Evolutionary conservation across 1,284 basidiomycete species (phyloP).

Genomic region (Apiotrichum porosum): DNA sequence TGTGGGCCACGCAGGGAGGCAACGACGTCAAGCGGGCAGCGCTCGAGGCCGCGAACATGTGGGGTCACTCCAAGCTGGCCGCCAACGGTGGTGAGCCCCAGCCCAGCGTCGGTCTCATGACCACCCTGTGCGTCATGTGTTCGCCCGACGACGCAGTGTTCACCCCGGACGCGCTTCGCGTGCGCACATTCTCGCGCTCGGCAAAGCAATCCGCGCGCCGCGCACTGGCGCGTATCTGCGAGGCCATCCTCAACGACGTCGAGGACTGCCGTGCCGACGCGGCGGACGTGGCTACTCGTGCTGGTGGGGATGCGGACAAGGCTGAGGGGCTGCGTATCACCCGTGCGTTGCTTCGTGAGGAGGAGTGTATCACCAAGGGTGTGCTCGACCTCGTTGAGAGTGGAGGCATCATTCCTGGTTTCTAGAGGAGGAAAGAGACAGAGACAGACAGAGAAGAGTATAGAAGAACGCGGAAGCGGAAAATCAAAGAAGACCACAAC

Average conservation of each 20-base stretch:
- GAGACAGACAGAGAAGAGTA: constrained; percentile 34
- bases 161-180: constrained; percentile 3
- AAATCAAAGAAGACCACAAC: constrained; percentile 51
- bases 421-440: constrained; percentile 11
- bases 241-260: constrained; percentile 10
- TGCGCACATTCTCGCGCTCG: constrained; percentile 9
- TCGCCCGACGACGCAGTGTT: constrained; percentile 6
- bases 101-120: constrained; percentile 13
- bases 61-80: constrained; percentile 15
- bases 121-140: constrained; percentile 11
- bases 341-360: constrained; percentile 14
- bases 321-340: constrained; percentile 1
- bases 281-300: neutral
- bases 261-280: constrained; percentile 8
- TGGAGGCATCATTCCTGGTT: constrained; percentile 10
- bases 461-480: constrained; percentile 41
- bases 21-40: constrained; percentile 11
- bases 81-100: constrained; percentile 17
- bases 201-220: constrained; percentile 7
- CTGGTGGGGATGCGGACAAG: constrained; percentile 3
- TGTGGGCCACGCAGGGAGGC: constrained; percentile 35
- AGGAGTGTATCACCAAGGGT: constrained; percentile 8
- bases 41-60: constrained; percentile 13
- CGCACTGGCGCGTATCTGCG: constrained; percentile 9
- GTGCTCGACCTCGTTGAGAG: constrained; percentile 11